Base-by-base conservation (phyloP, 1,284 basidiomycete genomes). In the Coniophora puteana region DNA sequence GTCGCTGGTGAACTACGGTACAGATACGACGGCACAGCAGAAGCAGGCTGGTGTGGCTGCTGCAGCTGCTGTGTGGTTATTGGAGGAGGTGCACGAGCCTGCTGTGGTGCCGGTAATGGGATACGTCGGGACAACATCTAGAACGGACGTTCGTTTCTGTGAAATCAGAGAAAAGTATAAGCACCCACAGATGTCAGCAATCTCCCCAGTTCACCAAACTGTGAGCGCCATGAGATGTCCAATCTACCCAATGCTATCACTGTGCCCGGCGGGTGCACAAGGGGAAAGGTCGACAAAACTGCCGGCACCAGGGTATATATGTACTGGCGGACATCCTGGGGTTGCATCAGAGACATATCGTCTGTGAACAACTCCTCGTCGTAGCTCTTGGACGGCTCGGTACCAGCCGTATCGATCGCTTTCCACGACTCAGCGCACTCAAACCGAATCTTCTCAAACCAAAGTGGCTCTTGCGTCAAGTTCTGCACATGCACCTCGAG, bases 401-500 rank as follows among this genome's bases (percentile, higher is more conserved):
- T 40, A 11, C 61, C 40, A 46, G 83, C 85, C 4, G 61, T 66
- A 47, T 86, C 82, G 26, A 72, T 55, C 3, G 72, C 78, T 21
- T 66, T 59, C 79, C 90, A 88, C 0, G 78, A 82, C 4, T 87
- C 80, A 1, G 78, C 75, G 33, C 82, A 76, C 49, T 91, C 85
- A 40, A 94, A 76, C 10, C 68, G 63, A 67, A 93, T 83, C 13
- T 72, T 71, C 48, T 89, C 83, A 42, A 94, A 86, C 64, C 77
- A 78, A 63, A 93, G 76, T 0, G 83, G 75, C 13, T 85, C 82
- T 40, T 76, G 74, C 0, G 88, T 89, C 40, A 85, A 66, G 52
- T 94, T 94, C 57, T 93, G 90, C 23, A 93, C 82, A 52, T 93
- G 86, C 1, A 93, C 78, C 59, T 94, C 91, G 14, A 93, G 77